Evolutionary conservation across 2,329 filamentous ascomycete species (phyloP), one percentile per base, ranked within the genome.

Genomic region (Venturia nashicola): DNA sequence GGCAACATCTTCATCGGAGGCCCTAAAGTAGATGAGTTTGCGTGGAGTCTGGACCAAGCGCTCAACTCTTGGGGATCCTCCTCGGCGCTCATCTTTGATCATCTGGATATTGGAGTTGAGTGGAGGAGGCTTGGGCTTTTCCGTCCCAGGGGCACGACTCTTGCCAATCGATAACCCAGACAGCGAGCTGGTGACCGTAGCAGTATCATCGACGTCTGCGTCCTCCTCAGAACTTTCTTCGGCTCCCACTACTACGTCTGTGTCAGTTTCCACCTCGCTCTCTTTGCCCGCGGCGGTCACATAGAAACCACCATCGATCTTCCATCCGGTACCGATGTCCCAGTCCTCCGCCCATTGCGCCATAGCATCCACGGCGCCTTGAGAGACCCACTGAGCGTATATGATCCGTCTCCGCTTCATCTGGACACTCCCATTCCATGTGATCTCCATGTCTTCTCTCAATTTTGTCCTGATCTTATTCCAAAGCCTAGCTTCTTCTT

Each of bases 381-480:
- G 46, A 9, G 61, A 54, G 16, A 63, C 51, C 61, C 61, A 63
- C 48, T 55, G 51, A 18, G 61, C 61, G 40, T 63, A 63, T 8
- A 55, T 40, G 18, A 57, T 63, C n/a, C 61, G 61, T 40, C 61
- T 46, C 34, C 46, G 27, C 36, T 63, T 55, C 48, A 63, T 55
- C 46, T 63, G 34, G 5, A 63, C 27, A 32, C 36, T 40, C 1
- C 43, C 51, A 11, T 57, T 63, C 46, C 51, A 63, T n/a, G 23
- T 34, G 48, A 43, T 43, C 5, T 55, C 48, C 23, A 63, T 32
- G 27, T 63, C 61, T 12, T 59, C 46, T 34, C 34, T 63, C 32
- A 63, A 1, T 7, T 34, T 32, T 14, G 6, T 12, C 32, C 34
- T 57, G 51, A 63, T 59, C 32, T 23, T 57, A 9, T 63, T 48